phyloP scores from a whole-genome alignment of 169 alveolate genomes.

The Perkinsus olseni region DNA sequence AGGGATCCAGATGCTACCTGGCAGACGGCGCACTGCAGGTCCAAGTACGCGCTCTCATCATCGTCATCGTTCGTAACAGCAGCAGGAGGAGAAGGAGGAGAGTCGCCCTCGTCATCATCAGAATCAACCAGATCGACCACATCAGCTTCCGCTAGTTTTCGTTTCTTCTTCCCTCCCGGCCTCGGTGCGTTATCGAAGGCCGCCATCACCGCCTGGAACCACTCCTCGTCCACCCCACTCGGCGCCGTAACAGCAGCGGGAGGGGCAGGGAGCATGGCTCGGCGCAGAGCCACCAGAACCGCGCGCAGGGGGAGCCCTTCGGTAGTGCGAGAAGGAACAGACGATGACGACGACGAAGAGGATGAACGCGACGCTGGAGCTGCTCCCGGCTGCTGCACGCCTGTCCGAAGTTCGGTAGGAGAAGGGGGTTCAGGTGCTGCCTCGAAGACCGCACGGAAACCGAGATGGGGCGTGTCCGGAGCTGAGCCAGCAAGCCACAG shows the following conservation, averaged over 20 bases:
- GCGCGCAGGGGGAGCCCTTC: neutral
- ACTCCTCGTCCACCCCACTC: neutral
- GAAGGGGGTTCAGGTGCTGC: neutral
- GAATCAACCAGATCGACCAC: neutral
- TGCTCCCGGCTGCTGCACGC: no score
- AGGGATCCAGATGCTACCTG: neutral
- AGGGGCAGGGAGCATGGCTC: neutral
- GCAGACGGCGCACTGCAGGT: neutral
- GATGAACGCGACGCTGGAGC: neutral
- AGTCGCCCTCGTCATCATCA: neutral
- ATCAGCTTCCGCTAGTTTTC: neutral
- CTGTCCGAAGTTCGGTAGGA: no score
- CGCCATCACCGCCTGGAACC: neutral
- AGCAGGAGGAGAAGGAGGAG: neutral
- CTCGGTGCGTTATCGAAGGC: neutral
- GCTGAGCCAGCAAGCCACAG: neutral
- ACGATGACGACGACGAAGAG: neutral
- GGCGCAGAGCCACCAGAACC: neutral
- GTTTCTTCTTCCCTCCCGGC: neutral
- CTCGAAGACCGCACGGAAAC: neutral
- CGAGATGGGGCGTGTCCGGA: neutral
- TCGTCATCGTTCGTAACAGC: neutral
- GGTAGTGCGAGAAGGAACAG: neutral
- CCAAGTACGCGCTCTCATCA: neutral
- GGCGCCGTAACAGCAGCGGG: neutral